Evolutionary conservation across 805 yeast species (phyloP).

Genomic region (Candida khao-thaluensis): DNA sequence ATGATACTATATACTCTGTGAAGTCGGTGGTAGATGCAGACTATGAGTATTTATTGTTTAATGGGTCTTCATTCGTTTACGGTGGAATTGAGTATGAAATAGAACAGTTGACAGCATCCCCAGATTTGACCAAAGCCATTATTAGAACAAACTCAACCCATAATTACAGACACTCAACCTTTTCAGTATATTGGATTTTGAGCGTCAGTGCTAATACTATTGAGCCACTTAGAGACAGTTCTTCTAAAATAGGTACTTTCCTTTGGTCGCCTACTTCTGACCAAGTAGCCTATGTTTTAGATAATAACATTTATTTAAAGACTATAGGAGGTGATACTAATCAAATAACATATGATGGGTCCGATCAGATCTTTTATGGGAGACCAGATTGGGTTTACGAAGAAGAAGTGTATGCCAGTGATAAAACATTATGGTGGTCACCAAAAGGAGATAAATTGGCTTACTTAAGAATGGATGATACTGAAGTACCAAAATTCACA

Average conservation of each 20-base stretch:
- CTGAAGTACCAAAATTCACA: constrained; percentile 51
- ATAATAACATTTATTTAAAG: constrained; percentile 55
- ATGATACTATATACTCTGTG: constrained; percentile 50
- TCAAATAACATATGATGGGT: constrained; percentile 53
- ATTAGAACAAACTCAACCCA: constrained; percentile 60
- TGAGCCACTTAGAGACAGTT: constrained; percentile 19
- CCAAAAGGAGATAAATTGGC: constrained; percentile 57
- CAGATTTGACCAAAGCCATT: constrained; percentile 58
- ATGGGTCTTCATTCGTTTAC: constrained; percentile 46
- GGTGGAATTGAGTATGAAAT: constrained; percentile 44
- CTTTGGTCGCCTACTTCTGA: constrained; percentile 63
- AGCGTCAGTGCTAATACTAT: constrained; percentile 40
- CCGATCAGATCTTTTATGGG: constrained; percentile 55
- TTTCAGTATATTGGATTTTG: constrained; percentile 60
- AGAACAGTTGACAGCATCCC: constrained; percentile 60
- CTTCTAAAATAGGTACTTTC: constrained; percentile 46
- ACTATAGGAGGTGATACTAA: constrained; percentile 27
- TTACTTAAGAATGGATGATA: constrained; percentile 58
- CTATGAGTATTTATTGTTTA: constrained; percentile 48
- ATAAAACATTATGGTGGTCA: constrained; percentile 72
- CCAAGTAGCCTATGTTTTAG: constrained; percentile 53
- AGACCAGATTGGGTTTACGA: constrained; percentile 84
- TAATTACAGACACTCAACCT: constrained; percentile 72
- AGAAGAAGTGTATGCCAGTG: constrained; percentile 66
- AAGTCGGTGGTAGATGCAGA: constrained; percentile 48